A percentile compares a stretch with the other conserved stretches of the same genome.
phyloP scores from a whole-genome alignment of 257 asterid species.

The Nicotiana otophora region DNA sequence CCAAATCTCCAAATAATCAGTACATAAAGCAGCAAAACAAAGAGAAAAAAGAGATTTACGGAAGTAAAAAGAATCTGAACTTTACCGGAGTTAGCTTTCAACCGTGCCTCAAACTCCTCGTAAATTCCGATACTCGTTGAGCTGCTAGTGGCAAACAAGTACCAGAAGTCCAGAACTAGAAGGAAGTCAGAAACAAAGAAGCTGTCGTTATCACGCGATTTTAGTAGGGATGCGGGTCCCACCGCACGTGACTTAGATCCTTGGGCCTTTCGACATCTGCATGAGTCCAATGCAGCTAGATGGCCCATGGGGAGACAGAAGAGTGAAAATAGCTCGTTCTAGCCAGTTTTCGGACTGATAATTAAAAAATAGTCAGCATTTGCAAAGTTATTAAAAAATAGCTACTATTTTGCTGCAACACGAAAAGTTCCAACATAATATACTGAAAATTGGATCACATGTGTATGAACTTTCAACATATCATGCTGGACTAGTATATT shows the following conservation, averaged over 20 bases:
- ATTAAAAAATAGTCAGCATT: too few relatives aligned
- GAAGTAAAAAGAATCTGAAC: background rate
- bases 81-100: background rate
- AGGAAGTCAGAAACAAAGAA: background rate
- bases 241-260: background rate
- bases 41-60: background rate
- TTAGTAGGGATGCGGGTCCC: background rate
- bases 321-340: too few relatives aligned
- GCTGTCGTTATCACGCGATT: background rate
- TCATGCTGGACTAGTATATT: too few relatives aligned
- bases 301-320: too few relatives aligned
- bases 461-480: too few relatives aligned
- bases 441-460: too few relatives aligned
- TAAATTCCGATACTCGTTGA: background rate
- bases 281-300: too few relatives aligned
- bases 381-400: too few relatives aligned
- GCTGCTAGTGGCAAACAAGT: background rate
- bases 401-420: too few relatives aligned
- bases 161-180: too few relatives aligned
- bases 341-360: too few relatives aligned
- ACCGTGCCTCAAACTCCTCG: background rate
- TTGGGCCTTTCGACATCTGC: background rate
- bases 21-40: background rate
- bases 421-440: too few relatives aligned
- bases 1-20: background rate